A percentile compares a stretch with the other conserved stretches of the same genome.
Evolutionary conservation across 805 yeast genomes (phyloP).

Genomic region (Maudiozyma serrabonitensis): DNA sequence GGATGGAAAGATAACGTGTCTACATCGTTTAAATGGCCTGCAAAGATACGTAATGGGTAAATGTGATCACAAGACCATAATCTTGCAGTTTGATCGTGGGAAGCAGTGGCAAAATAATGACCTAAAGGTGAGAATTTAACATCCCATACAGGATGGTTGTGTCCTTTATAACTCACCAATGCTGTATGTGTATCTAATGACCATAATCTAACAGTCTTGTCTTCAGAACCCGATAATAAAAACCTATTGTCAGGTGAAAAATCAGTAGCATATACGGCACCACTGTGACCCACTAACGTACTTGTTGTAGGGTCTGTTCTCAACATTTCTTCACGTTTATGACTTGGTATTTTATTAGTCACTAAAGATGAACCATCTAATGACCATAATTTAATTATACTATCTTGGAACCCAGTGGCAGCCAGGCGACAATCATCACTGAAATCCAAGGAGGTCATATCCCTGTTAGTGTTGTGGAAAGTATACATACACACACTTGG

Average conservation of each 20-base stretch:
- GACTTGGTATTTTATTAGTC: slow-evolving; percentile 50
- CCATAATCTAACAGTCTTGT: slow-evolving; percentile 88
- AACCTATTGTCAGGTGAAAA: slow-evolving; percentile 86
- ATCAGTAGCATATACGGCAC: slow-evolving; percentile 82
- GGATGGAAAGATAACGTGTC: slow-evolving; percentile 95
- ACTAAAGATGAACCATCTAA: slow-evolving; percentile 79
- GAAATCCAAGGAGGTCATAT: slow-evolving; percentile 76
- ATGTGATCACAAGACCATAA: slow-evolving; percentile 98
- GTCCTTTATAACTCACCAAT: slow-evolving; percentile 91
- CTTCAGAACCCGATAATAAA: slow-evolving; percentile 77
- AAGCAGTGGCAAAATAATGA: slow-evolving; percentile 95
- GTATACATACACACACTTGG: slow-evolving; percentile 98
- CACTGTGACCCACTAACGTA: slow-evolving; percentile 78
- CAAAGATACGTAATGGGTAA: slow-evolving; percentile 89
- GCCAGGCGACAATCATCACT: slow-evolving; percentile 78
- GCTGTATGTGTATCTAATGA: slow-evolving; percentile 84
- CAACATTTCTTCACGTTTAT: slow-evolving; percentile 34
- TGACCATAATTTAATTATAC: slow-evolving; percentile 85
- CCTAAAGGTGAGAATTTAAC: slow-evolving; percentile 91
- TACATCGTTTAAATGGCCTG: slow-evolving; percentile 95
- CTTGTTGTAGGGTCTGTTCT: slow-evolving; percentile 19
- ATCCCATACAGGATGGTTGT: slow-evolving; percentile 96
- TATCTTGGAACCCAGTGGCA: slow-evolving; percentile 93
- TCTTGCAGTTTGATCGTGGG: slow-evolving; percentile 95
- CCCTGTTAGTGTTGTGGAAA: slow-evolving; percentile 88